Base-by-base conservation (phyloP, 192 early-diverging fungal species). In the Backusella australiensis region DNA sequence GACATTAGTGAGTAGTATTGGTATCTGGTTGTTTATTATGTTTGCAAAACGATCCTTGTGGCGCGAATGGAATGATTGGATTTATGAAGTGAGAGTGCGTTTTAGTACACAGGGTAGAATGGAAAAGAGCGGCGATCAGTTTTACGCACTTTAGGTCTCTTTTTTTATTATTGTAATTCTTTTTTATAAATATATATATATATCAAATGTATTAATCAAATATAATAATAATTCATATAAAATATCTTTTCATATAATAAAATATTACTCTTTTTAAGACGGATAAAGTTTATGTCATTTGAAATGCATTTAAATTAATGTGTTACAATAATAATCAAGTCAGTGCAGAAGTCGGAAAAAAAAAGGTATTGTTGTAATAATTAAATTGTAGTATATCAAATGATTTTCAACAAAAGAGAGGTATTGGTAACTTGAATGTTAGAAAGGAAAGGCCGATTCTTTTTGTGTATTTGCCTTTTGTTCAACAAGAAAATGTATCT, bases 21-120 rank as follows among this genome's bases (percentile, higher is more conserved):
- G 87, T 15, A 77, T 82, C 3, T 59, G 82, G 7, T 66, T 86
- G n/a, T 81, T 88, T 53, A 17, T 84, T 32, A 86, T 83, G 15
- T 85, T 89, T 72, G 83, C 75, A 59, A 89, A 89, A 75, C 32
- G 73, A n/a, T 73, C 79, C 1, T 53, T 89, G 42, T 74, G 83
- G 71, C 39, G 68, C 2, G 87, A 89, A 69, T 87, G 85, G 85
- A 80, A 78, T 21, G 80, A 86, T 14, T 83, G 79, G 83, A 84
- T 85, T 44, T 79, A 78, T 8, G 78, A 83, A 14, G 34, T 78
- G 1, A 56, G 84, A 23, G 75, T 84, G 12, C 63, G 77, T 0
- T 42, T 84, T 11, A 70, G 69, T 56, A 77, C 69, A 6, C 80
- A 78, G 67, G 77, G 80, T 4, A 71, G 77, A 17, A 49, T 70